phyloP scores from a whole-genome alignment of 345 rosid species.

The Trapa incisa region DNA sequence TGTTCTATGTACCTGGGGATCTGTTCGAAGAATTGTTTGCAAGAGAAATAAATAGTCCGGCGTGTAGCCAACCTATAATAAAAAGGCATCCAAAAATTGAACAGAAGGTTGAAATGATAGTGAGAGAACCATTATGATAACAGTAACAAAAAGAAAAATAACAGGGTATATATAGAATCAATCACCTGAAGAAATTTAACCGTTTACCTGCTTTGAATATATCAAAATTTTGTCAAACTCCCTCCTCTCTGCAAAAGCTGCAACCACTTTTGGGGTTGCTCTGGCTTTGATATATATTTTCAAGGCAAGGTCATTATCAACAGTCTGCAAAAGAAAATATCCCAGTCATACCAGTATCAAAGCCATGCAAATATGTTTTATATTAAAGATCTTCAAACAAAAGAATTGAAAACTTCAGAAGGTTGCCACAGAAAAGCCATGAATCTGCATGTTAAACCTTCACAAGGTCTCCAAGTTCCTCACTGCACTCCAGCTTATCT shows the following conservation, averaged over 20 bases:
- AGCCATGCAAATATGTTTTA: neutral
- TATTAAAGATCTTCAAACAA: neutral
- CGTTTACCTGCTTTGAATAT: constrained; percentile 80
- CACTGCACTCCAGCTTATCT: constrained; percentile 97
- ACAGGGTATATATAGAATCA: neutral
- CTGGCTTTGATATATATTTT: constrained; percentile 93
- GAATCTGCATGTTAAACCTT: constrained; percentile 42
- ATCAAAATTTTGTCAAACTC: constrained; percentile 93
- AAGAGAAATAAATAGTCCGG: constrained; percentile 97
- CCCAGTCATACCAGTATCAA: neutral
- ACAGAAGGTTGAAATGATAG: neutral
- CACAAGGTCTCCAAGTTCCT: constrained; percentile 98
- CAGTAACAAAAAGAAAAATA: neutral
- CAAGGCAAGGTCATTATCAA: constrained; percentile 95
- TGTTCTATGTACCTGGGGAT: constrained; percentile 57
- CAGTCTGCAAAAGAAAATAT: constrained; percentile 43
- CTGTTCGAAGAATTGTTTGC: constrained; percentile 96
- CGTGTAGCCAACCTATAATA: constrained; percentile 76
- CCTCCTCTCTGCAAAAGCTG: constrained; percentile 95
- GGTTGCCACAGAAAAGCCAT: neutral
- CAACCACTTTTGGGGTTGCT: constrained; percentile 96
- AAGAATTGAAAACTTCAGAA: neutral
- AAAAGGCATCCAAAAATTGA: constrained; percentile 7
- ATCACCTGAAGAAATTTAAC: neutral
- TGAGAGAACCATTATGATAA: neutral